Percentiles rank a stretch among this genome's conserved stretches.
These are phyloP conservation scores for Mycena rosella DNA, from an alignment of 768 basidiomycete species.

Conservation along the genomic window DNA sequence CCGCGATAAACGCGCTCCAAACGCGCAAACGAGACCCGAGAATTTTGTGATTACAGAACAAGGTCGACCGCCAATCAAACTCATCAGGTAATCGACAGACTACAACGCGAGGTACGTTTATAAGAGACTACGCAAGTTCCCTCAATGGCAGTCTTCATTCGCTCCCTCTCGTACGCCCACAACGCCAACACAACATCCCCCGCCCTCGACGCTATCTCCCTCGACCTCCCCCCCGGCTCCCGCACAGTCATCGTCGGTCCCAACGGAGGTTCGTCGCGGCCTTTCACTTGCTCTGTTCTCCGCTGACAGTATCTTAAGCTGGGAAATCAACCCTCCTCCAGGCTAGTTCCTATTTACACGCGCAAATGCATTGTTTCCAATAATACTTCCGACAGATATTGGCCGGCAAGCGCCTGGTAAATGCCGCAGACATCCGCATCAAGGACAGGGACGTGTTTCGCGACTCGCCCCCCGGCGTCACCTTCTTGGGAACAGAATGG, in stretches of 20 bases:
- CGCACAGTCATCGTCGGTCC: constrained; percentile 92
- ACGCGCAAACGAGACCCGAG: too few relatives aligned
- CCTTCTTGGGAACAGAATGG: constrained; percentile 80
- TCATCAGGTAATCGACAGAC: too few relatives aligned
- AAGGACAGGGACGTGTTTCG: constrained; percentile 91
- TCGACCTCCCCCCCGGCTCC: constrained; percentile 79
- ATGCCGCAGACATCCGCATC: constrained; percentile 72
- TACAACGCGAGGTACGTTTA: too few relatives aligned
- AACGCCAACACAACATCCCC: constrained; percentile 50
- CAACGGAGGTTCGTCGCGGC: constrained; percentile 80
- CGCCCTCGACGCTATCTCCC: constrained; percentile 73
- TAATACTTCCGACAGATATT: too few relatives aligned
- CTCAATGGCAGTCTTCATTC: constrained; percentile 58
- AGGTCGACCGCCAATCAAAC: too few relatives aligned
- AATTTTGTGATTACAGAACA: too few relatives aligned
- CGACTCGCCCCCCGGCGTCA: constrained; percentile 83
- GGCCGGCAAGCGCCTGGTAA: constrained; percentile 91
- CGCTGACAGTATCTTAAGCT: constrained; percentile 56
- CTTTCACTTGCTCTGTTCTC: constrained; percentile 25
- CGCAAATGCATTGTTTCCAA: too few relatives aligned
- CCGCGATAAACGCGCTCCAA: too few relatives aligned
- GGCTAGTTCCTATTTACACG: too few relatives aligned
- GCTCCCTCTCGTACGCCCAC: constrained; percentile 72
- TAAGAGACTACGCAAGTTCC: too few relatives aligned
- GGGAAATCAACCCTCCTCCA: constrained; percentile 98